phyloP scores from a whole-genome alignment of 352 stramenopile genomes.

The Globisporangium camurandrum region DNA sequence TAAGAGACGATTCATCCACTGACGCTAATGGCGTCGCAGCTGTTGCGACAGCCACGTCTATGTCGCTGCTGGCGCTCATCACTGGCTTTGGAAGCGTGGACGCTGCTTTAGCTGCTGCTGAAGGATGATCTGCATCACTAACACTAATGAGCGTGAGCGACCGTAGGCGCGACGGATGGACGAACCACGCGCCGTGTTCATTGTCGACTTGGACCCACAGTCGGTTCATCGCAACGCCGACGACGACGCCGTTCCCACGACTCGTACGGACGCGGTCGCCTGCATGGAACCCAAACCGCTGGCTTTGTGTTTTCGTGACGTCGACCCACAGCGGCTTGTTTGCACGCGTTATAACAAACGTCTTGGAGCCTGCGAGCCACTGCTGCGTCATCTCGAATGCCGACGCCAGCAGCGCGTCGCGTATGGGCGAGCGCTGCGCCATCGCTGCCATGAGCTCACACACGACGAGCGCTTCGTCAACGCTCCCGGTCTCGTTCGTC shows the following conservation, averaged over 20 bases:
- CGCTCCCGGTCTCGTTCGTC: conserved; percentile 14
- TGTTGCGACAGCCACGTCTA: too few species aligned
- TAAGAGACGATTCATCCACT: too few species aligned
- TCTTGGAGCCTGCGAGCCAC: conserved; percentile 41
- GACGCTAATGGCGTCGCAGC: too few species aligned
- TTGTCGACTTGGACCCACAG: conserved; percentile 82
- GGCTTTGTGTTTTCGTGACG: conserved; percentile 25
- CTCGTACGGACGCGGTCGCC: conserved; percentile 61
- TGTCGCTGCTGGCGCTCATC: too few species aligned
- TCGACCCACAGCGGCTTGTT: conserved; percentile 69
- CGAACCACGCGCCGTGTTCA: conserved; percentile 72
- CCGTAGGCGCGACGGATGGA: conserved; percentile 59
- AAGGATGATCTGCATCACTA: not conserved
- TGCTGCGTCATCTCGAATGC: conserved; percentile 46
- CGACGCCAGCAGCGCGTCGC: conserved; percentile 16
- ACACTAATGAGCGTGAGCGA: conserved; percentile 22
- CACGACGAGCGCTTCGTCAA: conserved; percentile 51
- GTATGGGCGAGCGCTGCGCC: conserved; percentile 18
- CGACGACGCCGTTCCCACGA: conserved; percentile 61
- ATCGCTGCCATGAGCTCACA: conserved; percentile 57
- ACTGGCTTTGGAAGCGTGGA: not conserved
- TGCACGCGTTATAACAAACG: conserved; percentile 53
- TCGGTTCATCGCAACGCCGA: conserved; percentile 47
- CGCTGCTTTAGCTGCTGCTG: not conserved
- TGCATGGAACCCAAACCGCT: conserved; percentile 36